Percentiles rank a stretch among this genome's conserved stretches.
Evolutionary conservation across 768 basidiomycete genomes (phyloP).

Genomic region (Agrocybe pediades): DNA sequence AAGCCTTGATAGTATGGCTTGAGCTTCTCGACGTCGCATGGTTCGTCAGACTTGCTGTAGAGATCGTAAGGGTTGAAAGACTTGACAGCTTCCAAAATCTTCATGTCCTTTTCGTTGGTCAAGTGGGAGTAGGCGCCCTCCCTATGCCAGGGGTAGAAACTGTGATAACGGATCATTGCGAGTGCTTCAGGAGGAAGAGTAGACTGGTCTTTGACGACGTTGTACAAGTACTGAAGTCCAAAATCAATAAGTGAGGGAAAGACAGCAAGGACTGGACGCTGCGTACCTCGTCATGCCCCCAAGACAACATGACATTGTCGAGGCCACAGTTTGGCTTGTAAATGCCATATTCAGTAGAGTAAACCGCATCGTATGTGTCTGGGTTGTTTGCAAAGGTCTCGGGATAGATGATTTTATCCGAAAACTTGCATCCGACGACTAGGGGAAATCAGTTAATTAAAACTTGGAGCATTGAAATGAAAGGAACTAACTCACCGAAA

Average conservation of each 20-base stretch:
- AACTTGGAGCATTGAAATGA: slow-evolving; percentile 3
- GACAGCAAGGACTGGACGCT: slow-evolving; percentile 5
- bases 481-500: slow-evolving; percentile 32
- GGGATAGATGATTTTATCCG: slow-evolving; percentile 81
- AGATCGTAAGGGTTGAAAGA: slow-evolving; percentile 95
- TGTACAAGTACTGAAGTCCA: slow-evolving; percentile 78
- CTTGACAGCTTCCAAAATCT: slow-evolving; percentile 69
- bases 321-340: slow-evolving; percentile 81
- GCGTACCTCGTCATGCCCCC: slow-evolving; percentile 88
- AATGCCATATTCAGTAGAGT: slow-evolving; percentile 72
- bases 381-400: slow-evolving; percentile 78
- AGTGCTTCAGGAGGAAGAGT: slow-evolving; percentile 79
- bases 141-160: slow-evolving; percentile 95
- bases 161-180: slow-evolving; percentile 93
- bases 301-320: slow-evolving; percentile 85
- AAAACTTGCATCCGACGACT: slow-evolving; percentile 86
- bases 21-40: slow-evolving; percentile 60
- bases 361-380: slow-evolving; percentile 63
- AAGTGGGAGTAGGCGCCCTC: slow-evolving; percentile 85
- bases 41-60: slow-evolving; percentile 85
- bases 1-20: slow-evolving; percentile 83
- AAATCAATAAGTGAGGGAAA: not conserved
- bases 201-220: slow-evolving; percentile 82
- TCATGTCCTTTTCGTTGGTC: slow-evolving; percentile 68
- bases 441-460: slow-evolving; percentile 20